Percentiles rank a stretch among this genome's conserved stretches.
Conservation (phyloP, 2,329 filamentous ascomycete species). For the Diaporthe humulicola region DNA sequence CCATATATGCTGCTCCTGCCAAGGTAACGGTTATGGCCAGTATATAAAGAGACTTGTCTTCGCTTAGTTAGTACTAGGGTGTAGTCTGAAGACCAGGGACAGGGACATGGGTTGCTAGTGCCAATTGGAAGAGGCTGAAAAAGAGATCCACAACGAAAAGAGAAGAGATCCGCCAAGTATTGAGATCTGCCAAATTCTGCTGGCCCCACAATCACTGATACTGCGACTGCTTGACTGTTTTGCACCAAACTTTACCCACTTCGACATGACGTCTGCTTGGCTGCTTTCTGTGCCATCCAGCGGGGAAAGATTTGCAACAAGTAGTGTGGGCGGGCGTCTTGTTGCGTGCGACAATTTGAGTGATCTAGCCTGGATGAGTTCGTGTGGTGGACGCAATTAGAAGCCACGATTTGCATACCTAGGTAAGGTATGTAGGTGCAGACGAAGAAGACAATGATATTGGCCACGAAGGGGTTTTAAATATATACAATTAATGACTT, state of each 20-base stretch:
- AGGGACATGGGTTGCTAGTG: not conserved
- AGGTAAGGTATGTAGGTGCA: not conserved
- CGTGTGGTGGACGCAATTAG: not conserved
- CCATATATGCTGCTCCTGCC: not conserved
- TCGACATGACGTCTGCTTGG: not conserved
- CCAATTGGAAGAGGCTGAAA: not conserved
- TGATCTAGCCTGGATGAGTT: not conserved
- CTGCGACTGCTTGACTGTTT: not conserved
- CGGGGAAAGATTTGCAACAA: not conserved
- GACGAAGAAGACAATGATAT: not conserved
- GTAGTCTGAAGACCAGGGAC: not conserved
- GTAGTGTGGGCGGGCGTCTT: not conserved
- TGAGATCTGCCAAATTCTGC: conserved; percentile 13
- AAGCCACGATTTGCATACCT: not conserved
- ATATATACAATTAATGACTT: not conserved
- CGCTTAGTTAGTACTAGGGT: not conserved
- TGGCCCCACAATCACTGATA: not conserved
- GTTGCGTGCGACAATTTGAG: not conserved
- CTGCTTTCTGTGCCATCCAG: not conserved
- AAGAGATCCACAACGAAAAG: not conserved
- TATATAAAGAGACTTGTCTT: not conserved
- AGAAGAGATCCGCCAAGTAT: conserved; percentile 2
- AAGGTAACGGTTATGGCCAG: not conserved
- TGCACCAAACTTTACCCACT: not conserved
- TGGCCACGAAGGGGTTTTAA: not conserved